Evolutionary conservation across 306 rosid species (phyloP).

Genomic region (Aeschynomene evenia): DNA sequence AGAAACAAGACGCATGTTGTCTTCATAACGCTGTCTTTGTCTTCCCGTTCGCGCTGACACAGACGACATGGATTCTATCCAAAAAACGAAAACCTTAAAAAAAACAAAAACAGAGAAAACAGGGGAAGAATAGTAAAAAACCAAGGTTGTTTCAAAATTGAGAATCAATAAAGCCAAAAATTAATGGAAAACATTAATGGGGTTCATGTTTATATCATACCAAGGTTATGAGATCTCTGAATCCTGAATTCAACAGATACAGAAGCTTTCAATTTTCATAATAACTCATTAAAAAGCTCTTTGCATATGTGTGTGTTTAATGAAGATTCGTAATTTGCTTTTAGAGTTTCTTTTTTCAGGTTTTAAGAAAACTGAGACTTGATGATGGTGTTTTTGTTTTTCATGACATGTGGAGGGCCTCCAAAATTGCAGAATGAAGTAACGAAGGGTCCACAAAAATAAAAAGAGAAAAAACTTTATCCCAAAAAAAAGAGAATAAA

Average conservation of each 20-base stretch:
- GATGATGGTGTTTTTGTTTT: background rate
- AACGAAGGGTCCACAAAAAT: background rate
- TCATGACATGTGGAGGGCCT: background rate
- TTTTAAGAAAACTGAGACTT: background rate
- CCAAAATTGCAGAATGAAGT: constrained; percentile 28
- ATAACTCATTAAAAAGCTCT: constrained; percentile 3
- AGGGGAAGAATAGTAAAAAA: background rate
- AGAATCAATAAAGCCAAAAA: background rate
- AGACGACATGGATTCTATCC: constrained; percentile 47
- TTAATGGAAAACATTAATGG: background rate
- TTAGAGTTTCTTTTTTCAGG: background rate
- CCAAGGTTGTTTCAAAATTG: background rate
- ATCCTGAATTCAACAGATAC: background rate
- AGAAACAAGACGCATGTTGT: constrained; percentile 74
- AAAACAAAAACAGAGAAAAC: background rate
- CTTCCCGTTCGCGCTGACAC: constrained; percentile 63
- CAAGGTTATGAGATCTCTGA: constrained; percentile 15
- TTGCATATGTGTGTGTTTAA: background rate
- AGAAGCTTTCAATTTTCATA: constrained; percentile 5
- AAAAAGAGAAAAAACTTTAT: background rate
- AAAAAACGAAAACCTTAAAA: background rate
- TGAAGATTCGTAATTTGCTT: constrained; percentile 19
- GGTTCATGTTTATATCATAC: constrained; percentile 7
- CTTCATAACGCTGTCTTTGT: constrained; percentile 73
- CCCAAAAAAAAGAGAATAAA: background rate